These are phyloP conservation scores for Cytospora schulzeri DNA, from an alignment of 2,329 filamentous ascomycete species.

Conservation along the genomic window DNA sequence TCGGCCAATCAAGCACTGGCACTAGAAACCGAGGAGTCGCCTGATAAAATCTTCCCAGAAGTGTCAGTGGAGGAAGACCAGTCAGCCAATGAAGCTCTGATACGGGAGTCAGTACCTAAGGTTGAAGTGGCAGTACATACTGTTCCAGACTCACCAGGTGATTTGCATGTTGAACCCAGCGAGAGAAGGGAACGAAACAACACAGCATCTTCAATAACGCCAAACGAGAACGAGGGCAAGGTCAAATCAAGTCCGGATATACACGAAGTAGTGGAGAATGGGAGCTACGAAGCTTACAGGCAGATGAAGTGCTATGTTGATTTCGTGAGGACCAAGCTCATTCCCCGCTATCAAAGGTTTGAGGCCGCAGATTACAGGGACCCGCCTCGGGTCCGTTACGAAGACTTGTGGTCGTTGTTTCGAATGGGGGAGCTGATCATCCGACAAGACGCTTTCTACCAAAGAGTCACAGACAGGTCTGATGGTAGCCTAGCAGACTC, in stretches of 20 bases:
- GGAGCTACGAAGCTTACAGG: not conserved
- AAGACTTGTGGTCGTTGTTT: constrained; percentile 20
- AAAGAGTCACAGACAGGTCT: not conserved
- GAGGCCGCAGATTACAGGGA: not conserved
- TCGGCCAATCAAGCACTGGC: no score
- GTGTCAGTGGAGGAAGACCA: not conserved
- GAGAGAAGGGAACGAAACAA: no score
- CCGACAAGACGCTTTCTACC: not conserved
- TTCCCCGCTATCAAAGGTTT: constrained; percentile 4
- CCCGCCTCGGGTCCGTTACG: not conserved
- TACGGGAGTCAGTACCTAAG: not conserved
- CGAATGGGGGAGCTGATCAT: constrained; percentile 7
- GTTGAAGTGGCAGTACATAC: no score
- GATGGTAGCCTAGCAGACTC: not conserved
- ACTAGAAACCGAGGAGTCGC: not conserved
- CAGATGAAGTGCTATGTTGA: constrained; percentile 22
- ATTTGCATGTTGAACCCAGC: no score
- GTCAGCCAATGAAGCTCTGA: not conserved
- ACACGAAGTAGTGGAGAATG: not conserved
- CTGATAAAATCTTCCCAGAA: no score
- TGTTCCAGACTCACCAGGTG: no score
- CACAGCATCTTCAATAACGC: not conserved
- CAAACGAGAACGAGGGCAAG: not conserved
- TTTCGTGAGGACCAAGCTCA: constrained; percentile 2
- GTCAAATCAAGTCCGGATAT: not conserved